A percentile compares a stretch with the other conserved stretches of the same genome.
phyloP scores from a whole-genome alignment of 306 rosid genomes.

The Quercus berberidifolia region DNA sequence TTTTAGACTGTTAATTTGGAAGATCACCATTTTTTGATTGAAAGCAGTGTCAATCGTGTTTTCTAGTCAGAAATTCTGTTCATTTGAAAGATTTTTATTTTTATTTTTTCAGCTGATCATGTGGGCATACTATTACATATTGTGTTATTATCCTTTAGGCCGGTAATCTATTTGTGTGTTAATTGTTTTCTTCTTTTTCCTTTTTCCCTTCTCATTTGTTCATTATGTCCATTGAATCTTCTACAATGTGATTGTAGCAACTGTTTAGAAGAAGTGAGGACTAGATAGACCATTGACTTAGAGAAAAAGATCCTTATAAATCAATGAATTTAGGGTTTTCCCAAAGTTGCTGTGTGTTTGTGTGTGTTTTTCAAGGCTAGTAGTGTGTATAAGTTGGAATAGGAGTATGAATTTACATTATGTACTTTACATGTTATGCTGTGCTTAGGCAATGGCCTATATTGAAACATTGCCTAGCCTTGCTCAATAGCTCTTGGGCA shows the following conservation, averaged over 20 bases:
- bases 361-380: neutral
- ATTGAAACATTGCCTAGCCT: neutral
- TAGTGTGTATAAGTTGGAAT: neutral
- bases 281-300: neutral
- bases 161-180: neutral
- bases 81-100: neutral
- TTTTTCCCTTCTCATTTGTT: neutral
- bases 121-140: neutral
- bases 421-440: neutral
- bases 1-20: neutral
- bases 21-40: neutral
- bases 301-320: neutral
- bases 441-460: neutral
- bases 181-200: neutral
- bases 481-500: constrained; percentile 7
- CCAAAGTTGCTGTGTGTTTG: neutral
- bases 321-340: neutral
- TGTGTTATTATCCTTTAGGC: neutral
- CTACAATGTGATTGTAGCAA: neutral
- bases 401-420: neutral
- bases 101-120: neutral
- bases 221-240: neutral
- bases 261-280: neutral
- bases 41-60: neutral
- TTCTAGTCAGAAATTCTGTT: neutral